A percentile compares a stretch with the other conserved stretches of the same genome.
Conservation (phyloP, 2,329 filamentous ascomycete species). For the Colletotrichum liaoningense region DNA sequence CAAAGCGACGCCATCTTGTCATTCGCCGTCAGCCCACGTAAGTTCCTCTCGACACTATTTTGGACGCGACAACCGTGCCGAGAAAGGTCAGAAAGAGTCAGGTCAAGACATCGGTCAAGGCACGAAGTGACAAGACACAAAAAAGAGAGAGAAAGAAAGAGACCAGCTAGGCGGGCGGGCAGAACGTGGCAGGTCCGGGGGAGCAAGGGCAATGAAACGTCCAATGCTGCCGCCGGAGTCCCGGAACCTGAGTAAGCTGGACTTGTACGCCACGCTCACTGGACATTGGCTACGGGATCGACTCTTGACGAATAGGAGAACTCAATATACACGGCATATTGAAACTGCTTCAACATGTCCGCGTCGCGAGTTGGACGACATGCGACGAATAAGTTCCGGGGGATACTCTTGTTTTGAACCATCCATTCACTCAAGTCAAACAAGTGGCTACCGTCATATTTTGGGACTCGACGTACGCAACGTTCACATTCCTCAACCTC, state of each 20-base stretch:
- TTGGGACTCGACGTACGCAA: background rate
- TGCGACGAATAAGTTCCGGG: constrained; percentile 20
- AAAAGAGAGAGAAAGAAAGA: background rate
- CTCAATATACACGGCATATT: background rate
- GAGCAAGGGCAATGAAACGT: constrained; percentile 11
- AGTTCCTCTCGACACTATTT: background rate
- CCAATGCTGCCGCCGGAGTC: background rate
- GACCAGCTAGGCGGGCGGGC: background rate
- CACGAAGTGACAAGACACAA: background rate
- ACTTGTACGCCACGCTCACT: background rate
- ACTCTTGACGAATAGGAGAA: background rate
- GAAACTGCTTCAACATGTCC: constrained; percentile 16
- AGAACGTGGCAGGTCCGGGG: background rate
- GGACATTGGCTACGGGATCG: background rate
- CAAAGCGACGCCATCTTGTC: background rate
- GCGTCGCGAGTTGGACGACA: constrained; percentile 18
- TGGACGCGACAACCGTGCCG: background rate
- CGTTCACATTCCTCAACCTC: background rate
- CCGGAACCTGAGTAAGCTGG: background rate
- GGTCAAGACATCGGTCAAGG: background rate
- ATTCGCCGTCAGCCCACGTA: background rate
- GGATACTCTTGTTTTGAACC: background rate
- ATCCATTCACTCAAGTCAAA: background rate
- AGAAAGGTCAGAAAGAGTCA: background rate
- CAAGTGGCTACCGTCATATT: background rate